Base-by-base conservation (phyloP, 331 rosid genomes). In the Arachis monticola region DNA sequence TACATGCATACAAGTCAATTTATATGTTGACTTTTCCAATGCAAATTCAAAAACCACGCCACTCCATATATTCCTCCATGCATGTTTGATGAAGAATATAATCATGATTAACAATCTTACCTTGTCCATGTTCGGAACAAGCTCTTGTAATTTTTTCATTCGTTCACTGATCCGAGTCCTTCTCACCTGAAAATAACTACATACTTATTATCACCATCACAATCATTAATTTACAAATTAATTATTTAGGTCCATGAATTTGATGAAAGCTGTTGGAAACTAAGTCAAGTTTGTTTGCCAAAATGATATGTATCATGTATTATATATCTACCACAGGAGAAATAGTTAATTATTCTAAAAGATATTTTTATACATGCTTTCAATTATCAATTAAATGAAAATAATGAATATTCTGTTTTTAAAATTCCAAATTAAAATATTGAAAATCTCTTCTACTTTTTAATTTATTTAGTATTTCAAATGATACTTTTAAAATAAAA, bases 91-190 rank as follows among this genome's bases (percentile, higher is more conserved):
- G 6, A 30, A 17, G 30, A 30, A 22, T 22, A 22, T 22, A 22
- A 22, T 22, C 27, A 22, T 22, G 27, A 22, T 22, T 22, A 22
- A 22, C 27, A 22, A 64, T 57, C 68, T n/a, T 27, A 94, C 99
- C 97, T 94, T 94, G 75, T 94, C 97, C 91, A 90, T 92, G 88
- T 90, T 92, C 22, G 99, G 99, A 63, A 92, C 97, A 61, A 94
- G 96, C 63, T 92, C 97, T 85, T 94, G 99, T 56, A 94, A 82
- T 81, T 90, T 94, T 80, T 96, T 83, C 87, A 94, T 94, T 22
- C 99, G 87, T 67, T 94, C 99, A 47, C 99, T 94, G 41, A 94
- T 94, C 61, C 99, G 85, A 22, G 96, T 92, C 88, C 99, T 88
- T 86, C 99, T 86, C 42, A 89, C 93, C 98, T 93, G 82, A 65